phyloP scores from a whole-genome alignment of 225 moss, liverwort and hornwort species.

The Thuidium tamariscinum region DNA sequence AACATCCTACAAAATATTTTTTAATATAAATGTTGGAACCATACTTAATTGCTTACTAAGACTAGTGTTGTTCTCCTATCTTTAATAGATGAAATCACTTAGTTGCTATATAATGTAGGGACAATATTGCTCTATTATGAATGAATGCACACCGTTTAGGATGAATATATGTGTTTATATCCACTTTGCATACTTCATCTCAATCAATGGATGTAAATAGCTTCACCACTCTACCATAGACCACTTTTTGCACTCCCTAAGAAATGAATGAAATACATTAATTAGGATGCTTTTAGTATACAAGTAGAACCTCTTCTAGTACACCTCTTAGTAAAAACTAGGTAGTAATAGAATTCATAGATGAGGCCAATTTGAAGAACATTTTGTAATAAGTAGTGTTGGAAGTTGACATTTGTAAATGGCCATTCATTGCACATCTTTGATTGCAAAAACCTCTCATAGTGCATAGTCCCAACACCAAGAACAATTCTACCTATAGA shows the following conservation, averaged over 20 bases:
- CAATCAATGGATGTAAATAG: not conserved
- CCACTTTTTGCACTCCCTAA: fast-evolving
- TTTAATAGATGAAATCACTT: not conserved
- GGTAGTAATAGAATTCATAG: no score
- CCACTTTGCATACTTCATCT: not conserved
- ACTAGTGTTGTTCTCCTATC: not conserved
- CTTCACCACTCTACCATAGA: fast-evolving
- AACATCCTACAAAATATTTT: fast-evolving
- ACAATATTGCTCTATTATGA: not conserved
- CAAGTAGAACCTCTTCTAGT: no score
- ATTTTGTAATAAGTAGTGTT: no score
- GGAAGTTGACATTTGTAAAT: no score
- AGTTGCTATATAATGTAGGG: not conserved
- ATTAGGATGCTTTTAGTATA: not conserved
- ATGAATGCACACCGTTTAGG: not conserved
- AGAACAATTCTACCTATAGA: no score
- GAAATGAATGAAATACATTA: no score
- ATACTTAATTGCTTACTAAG: not conserved
- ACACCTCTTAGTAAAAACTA: no score
- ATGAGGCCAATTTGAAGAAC: no score
- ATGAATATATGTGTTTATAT: no score
- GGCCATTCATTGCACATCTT: no score
- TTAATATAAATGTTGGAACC: not conserved
- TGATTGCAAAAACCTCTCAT: no score
- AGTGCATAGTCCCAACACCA: no score